phyloP scores from a whole-genome alignment of 2,329 filamentous ascomycete genomes.

The Juglanconis sp. region DNA sequence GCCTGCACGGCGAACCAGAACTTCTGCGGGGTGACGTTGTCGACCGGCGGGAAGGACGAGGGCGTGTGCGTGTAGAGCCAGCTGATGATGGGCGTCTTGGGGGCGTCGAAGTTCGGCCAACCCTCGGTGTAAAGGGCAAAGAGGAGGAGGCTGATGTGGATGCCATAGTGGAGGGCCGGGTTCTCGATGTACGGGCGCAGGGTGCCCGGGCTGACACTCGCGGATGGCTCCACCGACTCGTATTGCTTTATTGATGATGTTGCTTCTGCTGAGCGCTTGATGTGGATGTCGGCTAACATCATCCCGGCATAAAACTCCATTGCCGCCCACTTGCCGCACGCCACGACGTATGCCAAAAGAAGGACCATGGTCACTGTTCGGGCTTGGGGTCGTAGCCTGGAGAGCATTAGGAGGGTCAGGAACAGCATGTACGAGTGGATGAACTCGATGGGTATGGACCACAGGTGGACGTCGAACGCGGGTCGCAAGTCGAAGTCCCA shows the following conservation, averaged over 20 bases:
- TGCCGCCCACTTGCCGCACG: constrained; percentile 38
- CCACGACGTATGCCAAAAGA: constrained; percentile 36
- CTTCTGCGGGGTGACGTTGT: constrained; percentile 31
- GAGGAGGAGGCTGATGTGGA: constrained; percentile 27
- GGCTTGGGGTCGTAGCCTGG: constrained; percentile 30
- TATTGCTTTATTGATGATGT: constrained; percentile 20
- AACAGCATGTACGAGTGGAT: constrained; percentile 44
- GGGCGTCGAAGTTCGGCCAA: constrained; percentile 36
- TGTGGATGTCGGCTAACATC: constrained; percentile 41
- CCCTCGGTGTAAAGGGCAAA: constrained; percentile 34
- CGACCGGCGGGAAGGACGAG: constrained; percentile 29
- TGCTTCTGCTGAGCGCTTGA: constrained; percentile 29
- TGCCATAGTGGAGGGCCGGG: constrained; percentile 13
- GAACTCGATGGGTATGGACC: constrained; percentile 48
- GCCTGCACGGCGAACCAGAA: constrained; percentile 37
- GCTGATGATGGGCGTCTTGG: constrained; percentile 31
- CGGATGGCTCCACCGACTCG: constrained; percentile 5
- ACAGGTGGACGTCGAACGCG: constrained; percentile 42
- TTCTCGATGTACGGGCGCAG: constrained; percentile 13
- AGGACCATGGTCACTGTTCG: constrained; percentile 29
- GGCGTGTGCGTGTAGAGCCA: constrained; percentile 31
- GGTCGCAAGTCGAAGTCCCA: constrained; percentile 33
- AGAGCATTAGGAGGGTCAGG: constrained; percentile 35
- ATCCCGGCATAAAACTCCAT: constrained; percentile 46
- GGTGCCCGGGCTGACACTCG: constrained; percentile 5